These are phyloP conservation scores for Cyberlindnera japonica DNA, from an alignment of 805 yeast genomes.

Conservation along the genomic window DNA sequence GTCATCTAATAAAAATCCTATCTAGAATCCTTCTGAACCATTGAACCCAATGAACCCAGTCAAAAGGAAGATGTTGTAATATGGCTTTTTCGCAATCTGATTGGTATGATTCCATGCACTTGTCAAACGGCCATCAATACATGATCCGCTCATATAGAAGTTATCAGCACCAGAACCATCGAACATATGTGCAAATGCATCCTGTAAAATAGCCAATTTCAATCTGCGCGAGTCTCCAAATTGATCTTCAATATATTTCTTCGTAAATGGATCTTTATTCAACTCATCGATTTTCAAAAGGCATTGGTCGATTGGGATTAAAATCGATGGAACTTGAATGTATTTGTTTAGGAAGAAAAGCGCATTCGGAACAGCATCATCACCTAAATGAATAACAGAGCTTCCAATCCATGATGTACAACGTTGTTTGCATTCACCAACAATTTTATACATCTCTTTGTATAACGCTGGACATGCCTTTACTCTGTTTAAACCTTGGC, in stretches of 20 bases:
- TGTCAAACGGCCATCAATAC: conserved; percentile 79
- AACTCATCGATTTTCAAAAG: conserved; percentile 52
- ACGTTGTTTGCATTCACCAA: conserved; percentile 58
- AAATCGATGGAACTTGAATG: conserved; percentile 72
- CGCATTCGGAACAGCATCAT: conserved; percentile 81
- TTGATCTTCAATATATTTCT: conserved; percentile 51
- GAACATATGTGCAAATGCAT: conserved; percentile 44
- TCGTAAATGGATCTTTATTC: conserved; percentile 44
- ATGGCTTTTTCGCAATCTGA: conserved; percentile 61
- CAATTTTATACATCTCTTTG: conserved; percentile 66
- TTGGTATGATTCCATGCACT: conserved; percentile 85
- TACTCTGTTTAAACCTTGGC: conserved; percentile 77
- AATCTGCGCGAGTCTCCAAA: conserved; percentile 55
- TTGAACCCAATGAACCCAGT: conserved; percentile 75
- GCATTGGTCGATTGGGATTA: conserved; percentile 67
- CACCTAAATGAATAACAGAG: conserved; percentile 77
- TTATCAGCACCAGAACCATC: conserved; percentile 85
- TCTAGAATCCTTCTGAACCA: conserved; percentile 59
- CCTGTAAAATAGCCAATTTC: conserved; percentile 40
- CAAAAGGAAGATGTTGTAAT: conserved; percentile 55
- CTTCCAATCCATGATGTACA: conserved; percentile 77
- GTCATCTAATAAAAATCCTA: background rate
- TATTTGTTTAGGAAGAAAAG: conserved; percentile 76
- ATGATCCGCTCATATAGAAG: conserved; percentile 78
- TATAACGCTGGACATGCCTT: conserved; percentile 68